These are phyloP conservation scores for Suillus tomentosus DNA, from an alignment of 768 basidiomycete species.

Conservation along the genomic window DNA sequence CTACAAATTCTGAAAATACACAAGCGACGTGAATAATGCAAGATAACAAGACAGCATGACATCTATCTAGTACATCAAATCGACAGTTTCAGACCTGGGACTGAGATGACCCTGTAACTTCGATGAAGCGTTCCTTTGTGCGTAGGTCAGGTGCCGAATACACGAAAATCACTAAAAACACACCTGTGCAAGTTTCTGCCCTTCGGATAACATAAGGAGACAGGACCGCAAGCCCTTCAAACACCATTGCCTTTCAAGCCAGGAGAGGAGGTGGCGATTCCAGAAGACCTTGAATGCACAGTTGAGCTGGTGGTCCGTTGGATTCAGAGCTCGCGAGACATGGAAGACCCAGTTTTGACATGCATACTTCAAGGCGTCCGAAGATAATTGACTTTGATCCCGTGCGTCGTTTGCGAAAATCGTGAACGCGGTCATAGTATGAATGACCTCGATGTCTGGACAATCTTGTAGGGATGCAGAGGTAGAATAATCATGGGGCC, in stretches of 20 bases:
- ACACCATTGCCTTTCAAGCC: neutral
- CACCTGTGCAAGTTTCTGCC: neutral
- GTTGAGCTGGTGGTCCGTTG: neutral
- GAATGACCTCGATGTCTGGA: neutral
- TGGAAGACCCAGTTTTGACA: neutral
- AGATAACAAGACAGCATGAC: neutral
- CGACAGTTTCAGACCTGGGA: neutral
- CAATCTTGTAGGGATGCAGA: neutral
- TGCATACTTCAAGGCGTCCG: neutral
- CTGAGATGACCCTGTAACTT: neutral
- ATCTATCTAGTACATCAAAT: neutral
- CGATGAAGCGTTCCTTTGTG: neutral
- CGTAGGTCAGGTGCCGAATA: neutral
- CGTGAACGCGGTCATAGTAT: neutral
- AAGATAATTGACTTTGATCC: neutral
- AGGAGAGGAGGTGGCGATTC: neutral
- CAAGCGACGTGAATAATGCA: neutral
- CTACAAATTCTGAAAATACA: slow-evolving; percentile 42
- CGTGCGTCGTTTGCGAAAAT: neutral
- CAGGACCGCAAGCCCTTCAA: neutral
- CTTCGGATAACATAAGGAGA: neutral
- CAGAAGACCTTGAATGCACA: neutral
- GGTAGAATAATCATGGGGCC: neutral
- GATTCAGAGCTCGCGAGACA: neutral
- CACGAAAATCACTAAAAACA: neutral